A percentile compares a stretch with the other conserved stretches of the same genome.
phyloP scores from a whole-genome alignment of 83 land plant genomes.

The Picea abies region DNA sequence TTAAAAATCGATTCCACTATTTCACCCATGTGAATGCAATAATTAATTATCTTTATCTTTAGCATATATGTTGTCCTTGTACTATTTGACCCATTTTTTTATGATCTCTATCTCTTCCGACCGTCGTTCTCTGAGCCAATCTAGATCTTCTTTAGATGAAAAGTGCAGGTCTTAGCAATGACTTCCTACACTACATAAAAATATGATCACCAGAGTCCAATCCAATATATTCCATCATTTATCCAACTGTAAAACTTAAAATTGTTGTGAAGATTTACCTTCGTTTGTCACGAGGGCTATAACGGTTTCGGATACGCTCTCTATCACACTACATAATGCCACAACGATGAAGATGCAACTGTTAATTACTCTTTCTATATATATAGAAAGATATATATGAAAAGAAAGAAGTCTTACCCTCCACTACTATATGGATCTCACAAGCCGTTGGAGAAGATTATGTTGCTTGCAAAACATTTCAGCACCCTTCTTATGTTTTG shows the following conservation, averaged over 20 bases:
- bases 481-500: too few relatives aligned
- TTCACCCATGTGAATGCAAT: too few relatives aligned
- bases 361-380: neutral
- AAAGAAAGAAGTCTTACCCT: too few relatives aligned
- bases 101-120: conserved; percentile 29
- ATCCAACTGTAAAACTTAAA: too few relatives aligned
- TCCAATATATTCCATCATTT: too few relatives aligned
- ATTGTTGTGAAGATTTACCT: conserved; percentile 21
- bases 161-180: conserved; percentile 34
- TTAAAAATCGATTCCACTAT: too few relatives aligned
- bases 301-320: conserved; percentile 51
- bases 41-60: too few relatives aligned
- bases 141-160: conserved; percentile 30
- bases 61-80: neutral
- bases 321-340: conserved; percentile 33
- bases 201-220: too few relatives aligned
- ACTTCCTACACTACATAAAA: conserved; percentile 15
- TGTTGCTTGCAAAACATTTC: too few relatives aligned
- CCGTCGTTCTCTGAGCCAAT: conserved; percentile 41
- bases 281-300: conserved; percentile 40
- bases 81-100: conserved; percentile 36
- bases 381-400: too few relatives aligned
- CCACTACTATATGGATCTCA: too few relatives aligned
- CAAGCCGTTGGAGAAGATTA: too few relatives aligned
- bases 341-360: neutral